Base-by-base conservation (phyloP, 2,329 filamentous ascomycete genomes). In the Colletotrichum scovillei region DNA sequence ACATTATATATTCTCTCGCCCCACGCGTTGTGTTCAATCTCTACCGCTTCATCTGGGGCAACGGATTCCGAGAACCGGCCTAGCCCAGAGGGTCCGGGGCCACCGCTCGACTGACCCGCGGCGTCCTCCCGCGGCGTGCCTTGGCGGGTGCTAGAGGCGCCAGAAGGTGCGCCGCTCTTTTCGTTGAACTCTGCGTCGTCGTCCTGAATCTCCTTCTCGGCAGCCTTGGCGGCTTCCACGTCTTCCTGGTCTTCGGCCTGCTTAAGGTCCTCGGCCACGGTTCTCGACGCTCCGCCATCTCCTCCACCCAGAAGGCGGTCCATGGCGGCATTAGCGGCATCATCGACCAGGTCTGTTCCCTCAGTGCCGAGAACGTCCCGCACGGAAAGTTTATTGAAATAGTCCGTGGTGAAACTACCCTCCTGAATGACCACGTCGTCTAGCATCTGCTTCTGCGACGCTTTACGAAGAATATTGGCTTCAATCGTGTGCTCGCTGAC, bases 341-440 rank as follows among this genome's bases (percentile, higher is more conserved):
- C 89, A n/a, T 89, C 87, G 28, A 90, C 83, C 6, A 84, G 77
- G 74, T 92, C 90, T 0, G 88, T 85, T 52, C 90, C 87, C 14
- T 89, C 88, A 16, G 35, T 58, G 66, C 88, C 89, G 30, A 94
- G 86, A 63, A 94, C 92, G 73, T 94, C 93, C 49, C 90, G 88
- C 63, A 93, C 92, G 2, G 89, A 95, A 56, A 94, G 86, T 78
- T 93, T 95, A 78, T 95, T 95, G 83, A 98, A 96, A 81, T 98
- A 95, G 79, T 99, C 97, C 0, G 97, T 99, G 0, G 96, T 99
- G 81, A 99, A 99, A 76, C 96, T 95, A 75, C 97, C 97, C 81
- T 98, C 97, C 80, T 99, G 97, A 77, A 99, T 99, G 69, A 99
- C 95, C 8, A 99, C 95, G 76, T 99, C 97, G 78, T 99, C 97